These are phyloP conservation scores for Gautieria morchelliformis DNA, from an alignment of 768 basidiomycete species.

Conservation along the genomic window DNA sequence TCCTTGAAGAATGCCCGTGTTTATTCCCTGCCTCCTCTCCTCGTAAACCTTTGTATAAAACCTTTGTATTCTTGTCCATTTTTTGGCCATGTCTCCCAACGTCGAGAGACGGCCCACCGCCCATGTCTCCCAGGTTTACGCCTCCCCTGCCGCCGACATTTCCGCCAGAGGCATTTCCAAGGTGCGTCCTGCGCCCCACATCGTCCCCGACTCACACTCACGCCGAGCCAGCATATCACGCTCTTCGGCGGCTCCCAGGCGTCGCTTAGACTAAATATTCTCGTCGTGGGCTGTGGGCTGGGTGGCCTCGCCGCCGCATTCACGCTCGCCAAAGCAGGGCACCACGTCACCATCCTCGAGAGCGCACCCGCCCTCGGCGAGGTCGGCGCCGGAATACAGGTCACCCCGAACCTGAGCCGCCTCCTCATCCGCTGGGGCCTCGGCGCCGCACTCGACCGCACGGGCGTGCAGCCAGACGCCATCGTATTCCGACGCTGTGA, in stretches of 20 bases:
- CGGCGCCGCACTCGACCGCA: slow-evolving; percentile 27
- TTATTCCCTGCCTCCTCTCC: not conserved
- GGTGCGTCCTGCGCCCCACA: not conserved
- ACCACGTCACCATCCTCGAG: slow-evolving; percentile 41
- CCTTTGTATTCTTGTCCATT: too few relatives aligned
- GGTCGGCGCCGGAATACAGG: slow-evolving; percentile 45
- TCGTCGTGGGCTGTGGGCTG: slow-evolving; percentile 42
- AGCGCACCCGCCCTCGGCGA: slow-evolving; percentile 29
- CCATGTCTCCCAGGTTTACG: not conserved
- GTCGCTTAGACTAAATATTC: slow-evolving; percentile 27
- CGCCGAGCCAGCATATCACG: not conserved
- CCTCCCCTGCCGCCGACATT: not conserved
- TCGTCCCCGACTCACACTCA: not conserved
- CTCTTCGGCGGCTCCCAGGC: slow-evolving; percentile 8
- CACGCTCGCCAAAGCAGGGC: slow-evolving; percentile 36
- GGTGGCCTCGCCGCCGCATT: slow-evolving; percentile 40
- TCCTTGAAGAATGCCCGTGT: not conserved
- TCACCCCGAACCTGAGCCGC: slow-evolving; percentile 35
- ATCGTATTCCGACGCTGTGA: slow-evolving; percentile 32
- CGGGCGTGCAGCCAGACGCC: slow-evolving; percentile 30
- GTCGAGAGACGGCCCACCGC: not conserved
- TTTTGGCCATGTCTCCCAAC: not conserved
- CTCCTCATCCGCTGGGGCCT: slow-evolving; percentile 45
- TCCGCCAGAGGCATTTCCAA: not conserved
- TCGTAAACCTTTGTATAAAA: not conserved